Percentiles rank a stretch among this genome's conserved stretches.
Evolutionary conservation across 2,329 filamentous ascomycete genomes (phyloP).

Genomic region (Beauveria medogensis): DNA sequence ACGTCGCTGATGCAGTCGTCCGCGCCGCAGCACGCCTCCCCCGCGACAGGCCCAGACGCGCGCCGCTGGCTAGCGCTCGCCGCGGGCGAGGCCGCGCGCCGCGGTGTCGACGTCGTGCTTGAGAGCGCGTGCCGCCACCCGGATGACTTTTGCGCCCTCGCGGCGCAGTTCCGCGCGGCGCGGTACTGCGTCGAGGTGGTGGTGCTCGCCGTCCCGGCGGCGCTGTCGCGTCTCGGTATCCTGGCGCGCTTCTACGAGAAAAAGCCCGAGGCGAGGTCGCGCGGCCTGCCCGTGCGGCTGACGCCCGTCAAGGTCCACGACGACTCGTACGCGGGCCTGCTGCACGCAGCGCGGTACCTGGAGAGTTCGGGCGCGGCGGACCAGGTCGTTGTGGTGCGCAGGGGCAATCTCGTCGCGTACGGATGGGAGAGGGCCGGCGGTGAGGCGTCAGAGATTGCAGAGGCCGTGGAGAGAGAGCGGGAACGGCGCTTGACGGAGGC

Average conservation of each 20-base stretch:
- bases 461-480: slow-evolving; percentile 21
- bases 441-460: slow-evolving; percentile 13
- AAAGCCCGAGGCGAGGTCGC: slow-evolving; percentile 26
- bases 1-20: slow-evolving; percentile 19
- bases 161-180: slow-evolving; percentile 22
- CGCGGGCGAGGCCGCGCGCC: slow-evolving; percentile 23
- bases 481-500: slow-evolving; percentile 19
- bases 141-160: slow-evolving; percentile 31
- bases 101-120: slow-evolving; percentile 30
- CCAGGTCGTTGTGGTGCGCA: slow-evolving; percentile 31
- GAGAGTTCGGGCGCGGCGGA: slow-evolving; percentile 24
- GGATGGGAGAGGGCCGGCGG: slow-evolving; percentile 12
- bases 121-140: slow-evolving; percentile 39
- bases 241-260: slow-evolving; percentile 30
- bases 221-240: slow-evolving; percentile 34
- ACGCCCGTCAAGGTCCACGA: slow-evolving; percentile 38
- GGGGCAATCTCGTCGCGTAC: slow-evolving; percentile 29
- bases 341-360: slow-evolving; percentile 28
- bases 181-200: slow-evolving; percentile 32
- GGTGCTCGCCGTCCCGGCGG: slow-evolving; percentile 33
- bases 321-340: slow-evolving; percentile 34
- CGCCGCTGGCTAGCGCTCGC: slow-evolving; percentile 37
- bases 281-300: slow-evolving; percentile 30
- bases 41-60: slow-evolving; percentile 32
- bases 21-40: slow-evolving; percentile 27